Conservation (phyloP, 305 asterid genomes). For the Fraxinus floribunda region DNA sequence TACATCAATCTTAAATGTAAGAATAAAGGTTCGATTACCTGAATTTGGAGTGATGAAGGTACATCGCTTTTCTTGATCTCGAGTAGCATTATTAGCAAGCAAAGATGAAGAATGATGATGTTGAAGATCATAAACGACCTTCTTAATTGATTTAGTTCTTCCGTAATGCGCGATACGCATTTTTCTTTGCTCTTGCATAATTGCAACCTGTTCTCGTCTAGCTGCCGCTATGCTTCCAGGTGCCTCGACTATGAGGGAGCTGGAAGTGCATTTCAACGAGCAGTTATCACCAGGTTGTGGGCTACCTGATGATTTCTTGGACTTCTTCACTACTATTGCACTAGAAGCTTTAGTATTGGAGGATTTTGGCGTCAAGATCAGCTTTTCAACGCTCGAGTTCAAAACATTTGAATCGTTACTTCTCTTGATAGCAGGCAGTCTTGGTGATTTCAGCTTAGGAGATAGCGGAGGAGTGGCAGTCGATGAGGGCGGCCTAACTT, state of each 20-base stretch:
- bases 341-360: background rate
- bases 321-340: slow-evolving; percentile 24
- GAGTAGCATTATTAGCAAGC: background rate
- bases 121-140: background rate
- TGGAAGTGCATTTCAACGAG: slow-evolving; percentile 36
- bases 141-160: slow-evolving; percentile 48
- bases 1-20: too few relatives aligned
- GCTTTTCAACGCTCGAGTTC: slow-evolving; percentile 32
- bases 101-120: background rate
- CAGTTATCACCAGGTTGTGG: background rate
- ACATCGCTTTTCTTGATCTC: slow-evolving; percentile 54
- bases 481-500: background rate
- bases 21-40: slow-evolving; percentile 29
- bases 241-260: slow-evolving; percentile 36
- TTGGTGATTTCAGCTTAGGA: slow-evolving; percentile 41
- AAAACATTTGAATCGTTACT: slow-evolving; percentile 23
- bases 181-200: slow-evolving; percentile 65
- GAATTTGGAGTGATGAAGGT: slow-evolving; percentile 74
- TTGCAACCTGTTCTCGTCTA: slow-evolving; percentile 70
- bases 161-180: slow-evolving; percentile 78
- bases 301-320: slow-evolving; percentile 24
- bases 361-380: slow-evolving; percentile 19
- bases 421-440: slow-evolving; percentile 37
- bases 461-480: slow-evolving; percentile 26
- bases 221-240: slow-evolving; percentile 85